These are phyloP conservation scores for Colletotrichum eremochloae DNA, from an alignment of 2,329 filamentous ascomycete species.

Conservation along the genomic window DNA sequence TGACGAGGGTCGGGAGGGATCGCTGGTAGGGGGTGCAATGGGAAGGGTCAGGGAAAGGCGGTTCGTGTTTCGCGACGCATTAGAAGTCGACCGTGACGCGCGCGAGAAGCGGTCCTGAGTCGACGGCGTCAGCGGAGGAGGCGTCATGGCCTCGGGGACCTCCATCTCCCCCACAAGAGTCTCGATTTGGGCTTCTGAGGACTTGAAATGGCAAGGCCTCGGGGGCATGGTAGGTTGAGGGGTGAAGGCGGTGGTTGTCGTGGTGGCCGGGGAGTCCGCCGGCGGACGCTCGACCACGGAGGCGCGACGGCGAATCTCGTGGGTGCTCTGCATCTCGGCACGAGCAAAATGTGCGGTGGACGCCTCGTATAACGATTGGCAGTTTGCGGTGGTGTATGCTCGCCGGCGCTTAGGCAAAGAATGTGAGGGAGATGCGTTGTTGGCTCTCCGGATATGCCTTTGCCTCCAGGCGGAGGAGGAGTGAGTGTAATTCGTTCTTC, in stretches of 20 bases:
- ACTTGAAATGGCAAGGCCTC: constrained; percentile 27
- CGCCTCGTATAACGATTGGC: constrained; percentile 49
- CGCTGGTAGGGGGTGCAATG: constrained; percentile 67
- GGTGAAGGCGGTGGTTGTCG: constrained; percentile 40
- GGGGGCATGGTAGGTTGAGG: constrained; percentile 27
- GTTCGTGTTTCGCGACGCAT: constrained; percentile 67
- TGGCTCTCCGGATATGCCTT: constrained; percentile 55
- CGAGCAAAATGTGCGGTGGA: constrained; percentile 46
- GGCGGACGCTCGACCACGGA: constrained; percentile 55
- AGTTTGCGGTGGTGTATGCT: constrained; percentile 46
- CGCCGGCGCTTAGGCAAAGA: constrained; percentile 54
- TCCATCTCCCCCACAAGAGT: constrained; percentile 33
- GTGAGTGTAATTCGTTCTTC: constrained; percentile 53
- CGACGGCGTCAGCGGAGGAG: constrained; percentile 52
- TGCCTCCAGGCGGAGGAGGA: constrained; percentile 55
- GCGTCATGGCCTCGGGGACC: constrained; percentile 46
- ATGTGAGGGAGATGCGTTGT: constrained; percentile 52
- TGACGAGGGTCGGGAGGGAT: constrained; percentile 66
- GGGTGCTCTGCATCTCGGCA: constrained; percentile 46
- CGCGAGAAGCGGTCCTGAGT: constrained; percentile 59
- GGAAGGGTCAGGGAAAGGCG: constrained; percentile 72
- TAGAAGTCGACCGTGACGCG: constrained; percentile 66
- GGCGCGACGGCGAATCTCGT: constrained; percentile 57
- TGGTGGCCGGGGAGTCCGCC: constrained; percentile 45
- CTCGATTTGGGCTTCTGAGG: constrained; percentile 33